Evolutionary conservation across 495 filamentous ascomycete genomes (phyloP).

Genomic region (Rhypophila decipiens): DNA sequence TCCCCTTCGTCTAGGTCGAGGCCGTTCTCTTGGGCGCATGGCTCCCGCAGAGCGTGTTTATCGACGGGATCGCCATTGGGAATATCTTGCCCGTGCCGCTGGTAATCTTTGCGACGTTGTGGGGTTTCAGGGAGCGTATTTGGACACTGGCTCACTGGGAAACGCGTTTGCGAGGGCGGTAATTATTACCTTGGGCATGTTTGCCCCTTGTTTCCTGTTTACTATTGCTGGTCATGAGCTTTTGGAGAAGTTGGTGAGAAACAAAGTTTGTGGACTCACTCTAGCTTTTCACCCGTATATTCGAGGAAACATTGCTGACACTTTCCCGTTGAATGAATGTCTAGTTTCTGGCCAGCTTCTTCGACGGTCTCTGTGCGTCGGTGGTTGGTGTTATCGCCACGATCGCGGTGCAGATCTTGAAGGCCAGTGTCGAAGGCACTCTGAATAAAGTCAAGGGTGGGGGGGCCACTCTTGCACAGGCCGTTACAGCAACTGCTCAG

Average conservation of each 20-base stretch:
- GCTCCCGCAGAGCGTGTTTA: constrained; percentile 11
- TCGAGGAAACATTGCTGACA: background rate
- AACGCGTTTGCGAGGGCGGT: constrained; percentile 7
- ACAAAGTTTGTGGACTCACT: background rate
- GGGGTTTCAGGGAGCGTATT: constrained; percentile 7
- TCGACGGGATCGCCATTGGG: constrained; percentile 9
- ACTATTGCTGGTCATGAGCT: constrained; percentile 10
- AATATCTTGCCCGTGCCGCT: constrained; percentile 10
- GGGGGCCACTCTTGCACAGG: no score
- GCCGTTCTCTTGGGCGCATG: constrained; percentile 8
- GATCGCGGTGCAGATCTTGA: constrained; percentile 15
- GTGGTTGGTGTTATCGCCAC: constrained; percentile 8
- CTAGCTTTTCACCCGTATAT: background rate
- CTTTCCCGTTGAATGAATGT: background rate
- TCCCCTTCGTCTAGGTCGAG: constrained; percentile 11
- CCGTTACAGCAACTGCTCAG: no score
- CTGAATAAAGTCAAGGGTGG: constrained; percentile 8
- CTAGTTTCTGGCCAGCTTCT: constrained; percentile 10
- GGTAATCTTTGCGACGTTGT: constrained; percentile 9
- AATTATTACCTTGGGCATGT: constrained; percentile 8
- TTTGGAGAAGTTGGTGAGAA: constrained; percentile 11
- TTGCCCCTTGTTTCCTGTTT: constrained; percentile 9
- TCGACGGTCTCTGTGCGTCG: constrained; percentile 11
- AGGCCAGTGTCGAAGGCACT: constrained; percentile 20
- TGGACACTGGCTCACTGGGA: constrained; percentile 1